Percentiles rank a stretch among this genome's conserved stretches.
Evolutionary conservation across 1,139 yeast genomes (phyloP).

Genomic region (Saccharomyces hybrid): DNA sequence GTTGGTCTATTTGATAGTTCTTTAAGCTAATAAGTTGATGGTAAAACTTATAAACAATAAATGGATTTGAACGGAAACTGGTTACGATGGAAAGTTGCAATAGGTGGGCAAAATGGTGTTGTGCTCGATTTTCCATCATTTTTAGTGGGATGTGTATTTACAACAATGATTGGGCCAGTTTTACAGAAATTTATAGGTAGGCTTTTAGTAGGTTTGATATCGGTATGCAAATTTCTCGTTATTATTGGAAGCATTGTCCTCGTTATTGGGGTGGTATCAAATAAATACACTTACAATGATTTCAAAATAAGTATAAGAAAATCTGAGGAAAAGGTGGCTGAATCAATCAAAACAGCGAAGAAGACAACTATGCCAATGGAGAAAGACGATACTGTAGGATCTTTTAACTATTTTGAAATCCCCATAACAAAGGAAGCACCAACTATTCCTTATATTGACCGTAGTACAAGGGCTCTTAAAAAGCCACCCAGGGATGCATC

Average conservation of each 20-base stretch:
- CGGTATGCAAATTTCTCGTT: conserved; percentile 15
- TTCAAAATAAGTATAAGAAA: neutral
- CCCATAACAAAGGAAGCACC: conserved; percentile 14
- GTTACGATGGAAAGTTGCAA: conserved; percentile 8
- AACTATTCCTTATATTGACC: neutral
- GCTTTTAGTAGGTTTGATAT: conserved; percentile 14
- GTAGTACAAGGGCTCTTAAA: neutral
- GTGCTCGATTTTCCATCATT: conserved; percentile 19
- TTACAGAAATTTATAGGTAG: conserved; percentile 17
- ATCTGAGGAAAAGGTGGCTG: neutral
- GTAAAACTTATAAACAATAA: neutral
- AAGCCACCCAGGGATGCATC: neutral
- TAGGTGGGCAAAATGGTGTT: conserved; percentile 11
- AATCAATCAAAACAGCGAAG: conserved; percentile 3
- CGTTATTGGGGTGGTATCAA: neutral
- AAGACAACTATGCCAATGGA: neutral
- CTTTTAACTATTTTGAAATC: conserved; percentile 21
- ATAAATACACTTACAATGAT: neutral
- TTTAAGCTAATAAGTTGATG: neutral
- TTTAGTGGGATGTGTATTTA: conserved; percentile 15
- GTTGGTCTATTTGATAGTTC: neutral
- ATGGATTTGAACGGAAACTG: conserved; percentile 7
- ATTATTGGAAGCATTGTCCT: conserved; percentile 15
- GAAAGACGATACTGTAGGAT: conserved; percentile 13
- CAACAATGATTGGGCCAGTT: conserved; percentile 16